Percentiles rank a stretch among this genome's conserved stretches.
phyloP scores from a whole-genome alignment of 768 basidiomycete genomes.

The Lactarius evosmus region DNA sequence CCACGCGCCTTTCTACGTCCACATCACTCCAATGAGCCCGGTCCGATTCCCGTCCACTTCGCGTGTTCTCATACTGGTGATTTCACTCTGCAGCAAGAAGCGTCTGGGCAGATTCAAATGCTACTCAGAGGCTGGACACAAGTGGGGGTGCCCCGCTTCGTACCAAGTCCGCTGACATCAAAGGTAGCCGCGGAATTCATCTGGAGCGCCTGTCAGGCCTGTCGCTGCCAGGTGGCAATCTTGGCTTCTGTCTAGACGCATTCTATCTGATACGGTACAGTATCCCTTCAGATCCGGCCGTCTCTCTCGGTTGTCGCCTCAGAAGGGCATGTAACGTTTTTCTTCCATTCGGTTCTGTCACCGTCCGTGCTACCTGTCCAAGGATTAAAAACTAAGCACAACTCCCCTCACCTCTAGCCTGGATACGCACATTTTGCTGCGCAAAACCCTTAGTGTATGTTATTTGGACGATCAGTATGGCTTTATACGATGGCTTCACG shows the following conservation, averaged over 20 bases:
- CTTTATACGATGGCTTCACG: not conserved
- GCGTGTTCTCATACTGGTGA: not conserved
- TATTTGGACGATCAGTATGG: not conserved
- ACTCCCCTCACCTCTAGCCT: not conserved
- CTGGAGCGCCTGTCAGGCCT: not conserved
- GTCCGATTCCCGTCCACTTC: no score
- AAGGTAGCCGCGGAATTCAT: not conserved
- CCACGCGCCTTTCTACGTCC: not conserved
- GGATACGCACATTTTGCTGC: not conserved
- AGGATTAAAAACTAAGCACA: not conserved
- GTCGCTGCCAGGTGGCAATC: not conserved
- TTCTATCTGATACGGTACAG: not conserved
- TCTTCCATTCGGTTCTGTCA: not conserved
- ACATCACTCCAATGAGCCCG: not conserved
- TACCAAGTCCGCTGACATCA: not conserved
- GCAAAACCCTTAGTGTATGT: not conserved
- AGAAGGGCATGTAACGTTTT: not conserved
- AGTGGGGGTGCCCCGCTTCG: not conserved
- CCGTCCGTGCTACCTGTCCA: not conserved
- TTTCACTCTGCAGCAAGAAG: not conserved
- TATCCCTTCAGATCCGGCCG: not conserved
- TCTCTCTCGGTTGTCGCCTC: not conserved
- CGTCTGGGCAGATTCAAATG: not conserved
- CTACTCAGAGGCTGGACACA: not conserved
- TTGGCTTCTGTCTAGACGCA: not conserved